phyloP scores from a whole-genome alignment of 768 basidiomycete genomes.

The Kwoniella bestiolae region DNA sequence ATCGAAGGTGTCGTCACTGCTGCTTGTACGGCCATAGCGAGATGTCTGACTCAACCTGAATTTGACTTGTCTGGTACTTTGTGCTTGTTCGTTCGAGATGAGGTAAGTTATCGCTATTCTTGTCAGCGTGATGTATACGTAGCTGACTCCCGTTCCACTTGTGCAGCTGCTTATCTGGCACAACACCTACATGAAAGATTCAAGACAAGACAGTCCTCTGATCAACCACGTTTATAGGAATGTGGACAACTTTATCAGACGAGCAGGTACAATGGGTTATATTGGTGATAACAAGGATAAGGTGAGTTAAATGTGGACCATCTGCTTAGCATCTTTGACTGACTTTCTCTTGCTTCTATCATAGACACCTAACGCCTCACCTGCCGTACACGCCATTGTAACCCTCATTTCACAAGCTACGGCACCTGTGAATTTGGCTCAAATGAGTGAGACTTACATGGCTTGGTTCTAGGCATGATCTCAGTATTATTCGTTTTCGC shows the following conservation, averaged over 20 bases:
- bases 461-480: slow-evolving; percentile 79
- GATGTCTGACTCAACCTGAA: slow-evolving; percentile 90
- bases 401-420: slow-evolving; percentile 83
- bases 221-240: slow-evolving; percentile 50
- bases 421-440: slow-evolving; percentile 79
- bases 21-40: slow-evolving; percentile 86
- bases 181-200: slow-evolving; percentile 48
- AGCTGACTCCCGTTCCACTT: slow-evolving; percentile 35
- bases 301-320: no score
- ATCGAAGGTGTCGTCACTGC: slow-evolving; percentile 87
- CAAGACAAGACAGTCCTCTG: slow-evolving; percentile 45
- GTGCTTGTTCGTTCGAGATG: slow-evolving; percentile 88
- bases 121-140: slow-evolving; percentile 49
- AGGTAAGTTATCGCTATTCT: slow-evolving; percentile 75
- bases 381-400: slow-evolving; percentile 72
- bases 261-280: slow-evolving; percentile 51
- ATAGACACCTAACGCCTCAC: slow-evolving; percentile 65
- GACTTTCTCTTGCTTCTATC: slow-evolving; percentile 1
- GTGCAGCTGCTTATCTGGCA: slow-evolving; percentile 42
- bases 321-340: background rate
- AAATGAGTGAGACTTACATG: slow-evolving; percentile 81
- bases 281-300: slow-evolving; percentile 52
- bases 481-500: no score
- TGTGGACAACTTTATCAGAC: slow-evolving; percentile 51
- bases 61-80: slow-evolving; percentile 92